These are phyloP conservation scores for Paraurostyla sp. DNA, from an alignment of 73 alveolate genomes.

Conservation along the genomic window DNA sequence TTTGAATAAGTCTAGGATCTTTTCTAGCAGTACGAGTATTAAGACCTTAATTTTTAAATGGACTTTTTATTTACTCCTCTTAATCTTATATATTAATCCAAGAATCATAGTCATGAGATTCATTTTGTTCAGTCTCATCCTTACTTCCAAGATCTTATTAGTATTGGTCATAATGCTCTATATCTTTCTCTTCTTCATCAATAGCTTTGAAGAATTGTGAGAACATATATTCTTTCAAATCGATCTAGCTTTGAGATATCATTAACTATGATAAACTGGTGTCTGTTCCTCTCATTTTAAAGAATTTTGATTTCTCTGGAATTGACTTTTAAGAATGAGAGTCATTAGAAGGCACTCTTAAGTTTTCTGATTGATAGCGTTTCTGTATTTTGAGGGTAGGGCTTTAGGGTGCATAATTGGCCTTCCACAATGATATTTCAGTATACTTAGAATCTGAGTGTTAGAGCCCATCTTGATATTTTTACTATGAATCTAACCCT, in stretches of 20 bases:
- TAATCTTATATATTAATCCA: constrained; percentile 24
- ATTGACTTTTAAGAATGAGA: not conserved
- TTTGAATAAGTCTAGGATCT: not conserved
- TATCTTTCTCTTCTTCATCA: not conserved
- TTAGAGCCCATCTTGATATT: not conserved
- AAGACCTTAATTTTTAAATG: not conserved
- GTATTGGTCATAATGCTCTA: not conserved
- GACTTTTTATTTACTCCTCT: not conserved
- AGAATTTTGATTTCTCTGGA: not conserved
- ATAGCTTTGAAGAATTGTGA: no score
- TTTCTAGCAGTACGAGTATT: not conserved
- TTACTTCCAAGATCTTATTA: not conserved
- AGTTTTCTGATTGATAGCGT: not conserved
- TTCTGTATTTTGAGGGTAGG: not conserved
- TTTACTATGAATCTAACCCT: not conserved
- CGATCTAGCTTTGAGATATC: no score
- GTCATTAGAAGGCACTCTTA: not conserved
- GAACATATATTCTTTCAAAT: no score
- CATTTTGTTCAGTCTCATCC: not conserved
- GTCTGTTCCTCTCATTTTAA: not conserved
- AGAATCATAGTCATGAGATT: not conserved
- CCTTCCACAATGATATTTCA: not conserved
- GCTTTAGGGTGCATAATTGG: not conserved
- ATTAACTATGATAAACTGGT: no score
- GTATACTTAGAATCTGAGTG: constrained; percentile 39